Evolutionary conservation across 192 early-diverging fungal genomes (phyloP), one percentile per base, ranked within the genome.

Genomic region (Rhizophagus prolifer): DNA sequence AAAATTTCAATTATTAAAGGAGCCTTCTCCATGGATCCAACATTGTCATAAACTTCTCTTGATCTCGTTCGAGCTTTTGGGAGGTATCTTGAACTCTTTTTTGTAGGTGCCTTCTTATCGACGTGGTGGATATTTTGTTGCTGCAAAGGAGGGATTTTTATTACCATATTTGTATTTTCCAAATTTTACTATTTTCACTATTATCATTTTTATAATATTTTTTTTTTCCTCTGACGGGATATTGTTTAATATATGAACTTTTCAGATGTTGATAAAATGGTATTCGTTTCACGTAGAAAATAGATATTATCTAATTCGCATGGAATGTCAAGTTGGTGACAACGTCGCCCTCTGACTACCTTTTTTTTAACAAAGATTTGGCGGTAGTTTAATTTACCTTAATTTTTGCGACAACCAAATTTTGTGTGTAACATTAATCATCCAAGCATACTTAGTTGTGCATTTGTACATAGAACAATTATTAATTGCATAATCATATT

Each of bases 381-480:
- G 62, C 62, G 19, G 30, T 64, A 64, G 62, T 64, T 30, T 26
- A 64, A 64, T 64, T 64, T 64, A 64, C 62, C 62, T 64, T 26
- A 64, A 30, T 64, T 64, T 19, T 16, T 54, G 50, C 50, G 50
- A 54, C 50, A 16, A 54, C 19, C 50, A 54, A 54, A 54, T 21
- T 44, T 54, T 54, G 50, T 54, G 50, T 54, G 50, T 54, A 54
- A 54, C 50, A 54, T 54, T 54, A 54, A 54, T 54, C 50, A 54
- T 54, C 50, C 50, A 64, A 16, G 26, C 25, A 28, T 30, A 64
- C 62, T 25, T 64, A 64, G 62, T 30, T 30, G 10, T 64, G 62
- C 62, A 64, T 64, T 64, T 64, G 62, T 64, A 64, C 30, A 64
- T 64, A 64, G 62, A 64, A 28, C 62, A 64, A 21, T 54, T 54